Base-by-base conservation (phyloP, 345 rosid genomes). In the Litchi chinensis region DNA sequence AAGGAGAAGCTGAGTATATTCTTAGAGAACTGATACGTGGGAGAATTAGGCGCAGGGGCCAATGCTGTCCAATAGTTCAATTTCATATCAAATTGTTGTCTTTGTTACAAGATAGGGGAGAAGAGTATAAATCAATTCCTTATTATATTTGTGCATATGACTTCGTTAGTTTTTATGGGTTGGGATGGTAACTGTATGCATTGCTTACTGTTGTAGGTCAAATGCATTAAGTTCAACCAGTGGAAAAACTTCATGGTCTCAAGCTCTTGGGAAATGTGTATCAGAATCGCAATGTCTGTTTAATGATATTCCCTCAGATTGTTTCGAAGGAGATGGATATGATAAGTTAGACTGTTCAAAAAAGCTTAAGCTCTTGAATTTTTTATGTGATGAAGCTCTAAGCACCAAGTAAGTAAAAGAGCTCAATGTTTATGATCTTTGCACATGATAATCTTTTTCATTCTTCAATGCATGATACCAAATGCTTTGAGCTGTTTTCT, bases 1-100 rank as follows among this genome's bases (percentile, higher is more conserved):
- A 91, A 83, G 97, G 93, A 70, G 91, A 91, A 84, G 86, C 94
- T 81, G 90, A 90, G 77, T 81, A 87, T 76, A 85, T 91, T 67
- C 65, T 96, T 57, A 86, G 89, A 67, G 98, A 93, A 85, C 68
- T 96, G 70, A 70, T 87, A 32, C 77, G 81, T 16, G 90, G 89
- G 71, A 74, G 89, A 76, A 81, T 83, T 78, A 89, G 79, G 60
- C 91, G 90, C 68, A 82, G 86, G 73, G 84, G 86, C 57, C 92
- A 82, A 48, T 82, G 82, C 68, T 91, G 93, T 12, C 77, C 81
- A 12, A 74, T 86, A 40, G 90, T 85, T 50, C 93, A 91, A 65
- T 79, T 88, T 77, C 93, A 93, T 44, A 77, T 83, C 72, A 86
- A 90, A 37, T 77, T 96, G 77, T 65, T 94, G 74, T 83, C 87